Conservation (phyloP, 1,284 basidiomycete genomes). For the Apiotrichum sp. region DNA sequence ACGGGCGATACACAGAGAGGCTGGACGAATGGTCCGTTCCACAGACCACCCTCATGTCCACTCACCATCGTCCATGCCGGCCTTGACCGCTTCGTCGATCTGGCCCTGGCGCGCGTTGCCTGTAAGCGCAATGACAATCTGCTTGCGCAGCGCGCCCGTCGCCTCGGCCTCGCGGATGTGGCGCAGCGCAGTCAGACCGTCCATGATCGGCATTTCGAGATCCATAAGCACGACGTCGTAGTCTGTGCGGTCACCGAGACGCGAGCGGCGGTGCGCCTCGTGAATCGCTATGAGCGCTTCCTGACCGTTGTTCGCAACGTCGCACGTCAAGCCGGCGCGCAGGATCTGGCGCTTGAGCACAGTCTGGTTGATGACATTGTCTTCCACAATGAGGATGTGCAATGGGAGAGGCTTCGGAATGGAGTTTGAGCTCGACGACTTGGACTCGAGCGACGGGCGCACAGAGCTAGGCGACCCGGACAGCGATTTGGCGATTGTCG, state of each 20-base stretch:
- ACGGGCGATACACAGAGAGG: too few species aligned
- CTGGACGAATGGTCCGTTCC: too few species aligned
- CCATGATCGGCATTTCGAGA: constrained; percentile 42
- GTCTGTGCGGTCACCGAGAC: neutral
- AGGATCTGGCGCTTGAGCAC: constrained; percentile 44
- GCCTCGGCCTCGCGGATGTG: constrained; percentile 36
- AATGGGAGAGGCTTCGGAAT: neutral
- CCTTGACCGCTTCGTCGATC: constrained; percentile 27
- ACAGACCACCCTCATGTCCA: neutral
- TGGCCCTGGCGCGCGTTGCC: constrained; percentile 38
- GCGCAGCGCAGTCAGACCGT: constrained; percentile 37
- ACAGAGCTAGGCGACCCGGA: too few species aligned
- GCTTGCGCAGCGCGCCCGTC: constrained; percentile 19
- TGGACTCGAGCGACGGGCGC: too few species aligned
- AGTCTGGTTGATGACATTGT: constrained; percentile 49
- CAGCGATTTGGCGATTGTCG: too few species aligned
- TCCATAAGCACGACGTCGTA: constrained; percentile 28
- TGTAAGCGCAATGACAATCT: constrained; percentile 41
- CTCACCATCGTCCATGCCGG: constrained; percentile 31
- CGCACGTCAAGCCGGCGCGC: constrained; percentile 37
- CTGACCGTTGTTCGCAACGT: constrained; percentile 44
- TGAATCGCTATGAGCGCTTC: constrained; percentile 27
- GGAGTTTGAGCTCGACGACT: too few species aligned
- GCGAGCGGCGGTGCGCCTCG: neutral
- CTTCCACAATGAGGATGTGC: constrained; percentile 39